phyloP scores from a whole-genome alignment of 164 flowering plant genomes.

The Vitis rotundifolia region DNA sequence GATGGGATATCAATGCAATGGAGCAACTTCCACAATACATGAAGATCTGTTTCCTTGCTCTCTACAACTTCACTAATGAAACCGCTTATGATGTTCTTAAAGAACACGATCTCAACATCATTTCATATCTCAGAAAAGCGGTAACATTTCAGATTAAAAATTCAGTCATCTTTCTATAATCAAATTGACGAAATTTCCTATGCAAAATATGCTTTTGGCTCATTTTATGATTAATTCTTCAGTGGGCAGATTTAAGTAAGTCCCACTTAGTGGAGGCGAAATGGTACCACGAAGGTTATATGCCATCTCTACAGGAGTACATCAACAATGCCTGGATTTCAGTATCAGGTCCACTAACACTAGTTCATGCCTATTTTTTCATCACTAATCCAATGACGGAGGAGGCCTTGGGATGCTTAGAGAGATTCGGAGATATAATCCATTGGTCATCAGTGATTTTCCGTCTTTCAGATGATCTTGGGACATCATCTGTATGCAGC shows the following conservation, averaged over 20 bases:
- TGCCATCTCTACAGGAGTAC: slow-evolving; percentile 27
- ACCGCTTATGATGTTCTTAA: background rate
- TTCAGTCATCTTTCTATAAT: no score
- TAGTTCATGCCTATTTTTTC: slow-evolving; percentile 1
- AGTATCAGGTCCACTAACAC: background rate
- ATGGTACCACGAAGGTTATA: slow-evolving; percentile 15
- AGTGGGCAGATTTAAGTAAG: slow-evolving; percentile 28
- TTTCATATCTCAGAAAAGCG: no score
- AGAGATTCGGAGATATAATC: slow-evolving; percentile 2
- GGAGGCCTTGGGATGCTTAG: slow-evolving; percentile 15
- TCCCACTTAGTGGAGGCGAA: slow-evolving; percentile 19
- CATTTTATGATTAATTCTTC: no score
- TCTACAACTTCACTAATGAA: background rate
- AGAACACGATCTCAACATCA: background rate
- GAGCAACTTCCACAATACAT: background rate
- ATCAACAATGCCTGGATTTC: slow-evolving; percentile 24
- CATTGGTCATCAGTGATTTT: slow-evolving; percentile 16
- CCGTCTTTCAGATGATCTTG: slow-evolving; percentile 28
- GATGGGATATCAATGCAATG: background rate
- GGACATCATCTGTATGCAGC: slow-evolving; percentile 25
- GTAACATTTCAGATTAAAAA: no score
- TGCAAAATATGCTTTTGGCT: no score
- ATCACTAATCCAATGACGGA: background rate
- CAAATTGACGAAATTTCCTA: no score
- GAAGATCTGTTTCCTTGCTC: background rate